Base-by-base conservation (phyloP, 192 early-diverging fungal genomes). In the Polychytrium aggregatum region DNA sequence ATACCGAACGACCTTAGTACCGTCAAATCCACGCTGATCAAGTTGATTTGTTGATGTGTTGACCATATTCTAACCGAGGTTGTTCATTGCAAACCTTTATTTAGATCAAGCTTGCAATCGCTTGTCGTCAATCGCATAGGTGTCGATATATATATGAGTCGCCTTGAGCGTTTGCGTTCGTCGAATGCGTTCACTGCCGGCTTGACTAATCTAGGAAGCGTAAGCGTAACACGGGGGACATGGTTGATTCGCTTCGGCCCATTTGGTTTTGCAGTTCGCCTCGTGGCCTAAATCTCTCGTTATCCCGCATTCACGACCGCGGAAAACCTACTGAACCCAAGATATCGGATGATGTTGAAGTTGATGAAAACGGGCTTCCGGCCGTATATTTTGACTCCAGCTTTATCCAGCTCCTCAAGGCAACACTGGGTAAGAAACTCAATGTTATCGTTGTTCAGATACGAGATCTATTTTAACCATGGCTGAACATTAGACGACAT, bases 111-210 rank as follows among this genome's bases (percentile, higher is more conserved):
- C 25, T 63, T 98, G 36, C 84, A 93, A 48, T 74, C 84, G 8
- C 83, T 98, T 33, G 70, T 92, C 41, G 70, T 82, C 8, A 88
- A 79, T 57, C 81, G 92, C 9, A 85, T 96, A 17, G 90, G 92
- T 6, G 58, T 68, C 6, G 95, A 96, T 51, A 82, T 88, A 30
- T 93, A 88, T 52, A 66, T 76, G 38, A 86, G 82, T 27, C 80
- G 85, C 26, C 73, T 95, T 5, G 81, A 85, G 45, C 79, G 92
- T 8, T 65, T 98, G 37, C 78, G 87, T 28, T 91, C 96, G 42
- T 76, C 85, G 16, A 75, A 79, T 40, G 78, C 80, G 34, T 83
- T 95, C 57, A 87, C 85, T 33, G 31, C 31, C n/a, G n/a, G n/a
- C n/a, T n/a, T n/a, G n/a, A n/a, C n/a, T n/a, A n/a, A n/a, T n/a